Evolutionary conservation across 768 basidiomycete genomes (phyloP), one percentile per base, ranked within the genome.

Genomic region (Mycena alexandri): DNA sequence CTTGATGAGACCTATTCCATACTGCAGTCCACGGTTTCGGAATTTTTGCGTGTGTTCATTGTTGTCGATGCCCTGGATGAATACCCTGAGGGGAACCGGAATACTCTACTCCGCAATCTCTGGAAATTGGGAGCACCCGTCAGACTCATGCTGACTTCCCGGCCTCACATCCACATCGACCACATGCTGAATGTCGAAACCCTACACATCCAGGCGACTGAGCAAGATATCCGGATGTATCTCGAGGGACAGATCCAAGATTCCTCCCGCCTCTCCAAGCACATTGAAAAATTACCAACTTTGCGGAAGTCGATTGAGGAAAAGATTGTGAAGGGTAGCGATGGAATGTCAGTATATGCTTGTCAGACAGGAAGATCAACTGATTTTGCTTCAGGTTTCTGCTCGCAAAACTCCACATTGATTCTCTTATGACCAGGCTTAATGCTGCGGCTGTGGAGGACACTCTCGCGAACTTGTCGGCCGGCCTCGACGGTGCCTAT

Each of bases 321-420:
- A 42, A 56, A 25, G 41, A 56, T 56, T 56, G 38, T 56, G 41
- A 56, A 56, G 22, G 44, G 48, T 13, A 58, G 55, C 13, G 63
- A 55, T 38, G 56, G 56, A 52, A 65, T 57, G 56, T 51, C 11
- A 34, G 48, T 57, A 48, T 54, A 14, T 9, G 58, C 19, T 50
- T 41, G 14, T 41, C 3, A 41, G 5, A 55, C n/a, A 3, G 22
- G 14, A 42, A 38, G 21, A 24, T 38, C 25, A 9, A 22, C 38
- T 53, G 11, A 55, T 55, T 33, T 57, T 38, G 22, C 13, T 42
- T 5, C 21, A 65, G 63, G 56, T 65, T 65, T 44, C 48, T 65
- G 22, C 41, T 65, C 2, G 63, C 63, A 7, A 65, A 59, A 50
- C 63, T n/a, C n/a, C n/a, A n/a, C n/a, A n/a, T n/a, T n/a, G n/a